Percentiles rank a stretch among this genome's conserved stretches.
phyloP scores from a whole-genome alignment of 2,329 filamentous ascomycete species.

The Colletotrichum brevisporum region DNA sequence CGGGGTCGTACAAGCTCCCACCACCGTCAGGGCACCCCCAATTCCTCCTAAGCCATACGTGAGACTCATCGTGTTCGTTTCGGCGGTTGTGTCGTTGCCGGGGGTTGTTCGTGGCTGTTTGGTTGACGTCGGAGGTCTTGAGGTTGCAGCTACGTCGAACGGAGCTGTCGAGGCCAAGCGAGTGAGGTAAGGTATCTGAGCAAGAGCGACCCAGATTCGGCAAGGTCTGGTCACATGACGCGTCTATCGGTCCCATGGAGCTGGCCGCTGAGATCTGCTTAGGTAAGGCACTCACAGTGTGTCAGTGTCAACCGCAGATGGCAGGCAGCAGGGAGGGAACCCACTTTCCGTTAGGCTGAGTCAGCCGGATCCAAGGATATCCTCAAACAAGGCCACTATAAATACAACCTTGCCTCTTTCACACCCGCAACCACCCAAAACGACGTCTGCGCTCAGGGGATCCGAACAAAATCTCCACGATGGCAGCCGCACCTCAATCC shows the following conservation, averaged over 20 bases:
- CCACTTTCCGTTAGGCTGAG: conserved; percentile 43
- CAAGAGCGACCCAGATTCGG: conserved; percentile 41
- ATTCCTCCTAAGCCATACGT: conserved; percentile 78
- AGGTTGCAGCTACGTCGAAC: conserved; percentile 42
- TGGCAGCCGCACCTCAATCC: conserved; percentile 67
- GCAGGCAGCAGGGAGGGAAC: conserved; percentile 14
- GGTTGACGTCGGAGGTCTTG: conserved; percentile 30
- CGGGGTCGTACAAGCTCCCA: conserved; percentile 80
- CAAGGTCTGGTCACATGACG: conserved; percentile 55
- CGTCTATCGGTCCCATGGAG: conserved; percentile 10
- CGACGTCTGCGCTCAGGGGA: conserved; percentile 34
- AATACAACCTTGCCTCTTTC: conserved; percentile 37
- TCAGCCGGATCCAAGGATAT: conserved; percentile 44
- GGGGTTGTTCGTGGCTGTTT: conserved; percentile 33
- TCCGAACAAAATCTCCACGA: conserved; percentile 47
- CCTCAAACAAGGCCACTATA: conserved; percentile 41
- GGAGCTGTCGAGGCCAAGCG: conserved; percentile 38
- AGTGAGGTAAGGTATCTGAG: conserved; percentile 37
- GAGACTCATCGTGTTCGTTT: conserved; percentile 74
- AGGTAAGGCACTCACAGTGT: conserved; percentile 9
- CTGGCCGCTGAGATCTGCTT: neutral
- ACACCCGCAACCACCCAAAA: conserved; percentile 30
- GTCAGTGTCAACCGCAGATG: neutral
- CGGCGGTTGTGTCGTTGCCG: conserved; percentile 42
- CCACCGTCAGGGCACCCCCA: conserved; percentile 77